Evolutionary conservation across 139 green algal genomes (phyloP).

Genomic region (Tetradesmus obliquus): DNA sequence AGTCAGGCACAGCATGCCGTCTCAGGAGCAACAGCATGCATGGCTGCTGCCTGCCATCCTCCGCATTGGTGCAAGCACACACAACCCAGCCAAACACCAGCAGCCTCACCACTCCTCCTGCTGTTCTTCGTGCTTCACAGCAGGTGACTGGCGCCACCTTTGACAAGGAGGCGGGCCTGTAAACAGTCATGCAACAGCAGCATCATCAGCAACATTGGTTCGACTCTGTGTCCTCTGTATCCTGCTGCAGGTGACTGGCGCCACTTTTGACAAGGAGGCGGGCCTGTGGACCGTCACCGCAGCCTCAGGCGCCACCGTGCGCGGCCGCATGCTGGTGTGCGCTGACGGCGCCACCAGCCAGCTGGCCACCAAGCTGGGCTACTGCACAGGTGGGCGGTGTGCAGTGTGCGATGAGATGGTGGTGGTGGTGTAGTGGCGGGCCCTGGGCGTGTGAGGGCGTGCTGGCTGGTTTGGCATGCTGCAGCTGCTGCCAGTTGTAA

Average conservation of each 20-base stretch:
- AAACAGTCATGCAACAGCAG: constrained; percentile 52
- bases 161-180: constrained; percentile 76
- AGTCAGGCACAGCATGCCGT: too few relatives aligned
- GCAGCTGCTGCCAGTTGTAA: too few relatives aligned
- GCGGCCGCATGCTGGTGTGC: constrained; percentile 82
- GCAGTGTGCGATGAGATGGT: too few relatives aligned
- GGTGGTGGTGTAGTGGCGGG: too few relatives aligned
- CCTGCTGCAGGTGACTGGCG: constrained; percentile 54
- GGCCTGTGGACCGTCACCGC: constrained; percentile 89
- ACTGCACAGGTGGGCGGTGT: constrained; percentile 73
- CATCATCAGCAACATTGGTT: too few relatives aligned
- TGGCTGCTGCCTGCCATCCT: too few relatives aligned
- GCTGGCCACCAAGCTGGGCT: constrained; percentile 90
- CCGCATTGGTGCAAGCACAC: too few relatives aligned
- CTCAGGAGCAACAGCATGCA: too few relatives aligned
- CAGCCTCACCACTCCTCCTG: neutral
- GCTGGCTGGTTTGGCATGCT: too few relatives aligned
- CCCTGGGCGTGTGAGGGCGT: too few relatives aligned
- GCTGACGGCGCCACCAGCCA: constrained; percentile 86
- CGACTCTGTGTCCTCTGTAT: neutral
- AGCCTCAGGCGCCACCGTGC: constrained; percentile 62
- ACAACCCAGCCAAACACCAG: too few relatives aligned
- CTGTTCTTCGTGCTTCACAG: neutral
- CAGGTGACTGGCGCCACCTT: constrained; percentile 53
- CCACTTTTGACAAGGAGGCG: constrained; percentile 73